Base-by-base conservation (phyloP, 2,329 filamentous ascomycete genomes). In the Paecilomyces sp. region DNA sequence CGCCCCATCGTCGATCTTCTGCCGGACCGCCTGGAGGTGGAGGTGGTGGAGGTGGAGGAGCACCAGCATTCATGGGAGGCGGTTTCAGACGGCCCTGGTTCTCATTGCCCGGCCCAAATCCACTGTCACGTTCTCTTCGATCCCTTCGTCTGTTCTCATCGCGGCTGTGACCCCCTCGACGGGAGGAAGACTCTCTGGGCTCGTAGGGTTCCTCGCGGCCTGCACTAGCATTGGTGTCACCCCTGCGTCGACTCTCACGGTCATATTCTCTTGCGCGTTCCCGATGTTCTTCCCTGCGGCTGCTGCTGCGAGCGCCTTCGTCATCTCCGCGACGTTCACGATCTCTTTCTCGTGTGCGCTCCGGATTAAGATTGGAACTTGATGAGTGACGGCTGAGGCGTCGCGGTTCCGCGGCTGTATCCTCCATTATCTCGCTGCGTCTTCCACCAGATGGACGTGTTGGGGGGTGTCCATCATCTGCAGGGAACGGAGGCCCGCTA, bases 91-190 rank as follows among this genome's bases (percentile, higher is more conserved):
- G 74, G 15, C 71, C 72, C 61, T 74, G 71, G 55, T 64, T 64
- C 25, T 73, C 71, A 58, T 60, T 65, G 55, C 61, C 59, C 51
- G 62, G 62, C 11, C 66, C 67, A 3, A 65, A 66, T 12, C 65
- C 69, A n/a, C 72, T 72, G 3, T 72, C 72, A 18, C 73, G 69
- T n/a, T 75, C 73, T 55, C 72, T 70, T 54, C 70, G 68, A 33
- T 73, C 70, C 54, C 73, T 68, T 28, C 72, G 71, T 57, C 73
- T 65, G 47, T 68, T 66, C 36, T 75, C 73, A 31, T 75, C 74
- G 53, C 73, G 72, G 12, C 69, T 65, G 18, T 67, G 61, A 33
- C 31, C 41, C 7, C 66, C 68, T 18, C 74, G 71, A 15, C 74
- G 72, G 25, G 70, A 62, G 11, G 55, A 56, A 3, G 62, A 64